Percentiles rank a stretch among this genome's conserved stretches.
Conservation (phyloP, 2,329 filamentous ascomycete species). For the Fusarium miscanthi region DNA sequence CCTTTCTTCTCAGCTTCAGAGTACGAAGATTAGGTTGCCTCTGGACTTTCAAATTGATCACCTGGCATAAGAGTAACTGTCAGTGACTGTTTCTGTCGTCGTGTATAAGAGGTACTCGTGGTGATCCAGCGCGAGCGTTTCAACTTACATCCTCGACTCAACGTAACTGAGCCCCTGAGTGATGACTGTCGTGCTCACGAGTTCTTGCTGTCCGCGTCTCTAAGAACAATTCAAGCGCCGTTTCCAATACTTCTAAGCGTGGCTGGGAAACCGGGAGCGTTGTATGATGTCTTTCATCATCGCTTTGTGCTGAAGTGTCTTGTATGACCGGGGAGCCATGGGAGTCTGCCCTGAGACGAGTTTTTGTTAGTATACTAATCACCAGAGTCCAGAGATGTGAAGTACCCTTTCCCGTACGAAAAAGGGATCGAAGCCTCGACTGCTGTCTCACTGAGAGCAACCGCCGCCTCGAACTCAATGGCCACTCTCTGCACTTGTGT, state of each 20-base stretch:
- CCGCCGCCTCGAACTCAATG: neutral
- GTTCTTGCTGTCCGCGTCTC: fast-evolving
- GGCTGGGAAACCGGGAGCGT: too few relatives aligned
- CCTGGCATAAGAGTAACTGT: neutral
- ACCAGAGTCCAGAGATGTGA: fast-evolving
- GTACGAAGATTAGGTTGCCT: fast-evolving
- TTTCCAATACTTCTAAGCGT: neutral
- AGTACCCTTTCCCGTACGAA: neutral
- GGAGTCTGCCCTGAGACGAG: neutral
- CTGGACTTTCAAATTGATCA: fast-evolving
- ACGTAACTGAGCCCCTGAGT: neutral
- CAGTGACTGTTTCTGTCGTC: neutral
- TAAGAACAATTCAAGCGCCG: neutral
- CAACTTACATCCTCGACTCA: neutral
- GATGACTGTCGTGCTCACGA: neutral
- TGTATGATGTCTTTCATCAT: neutral
- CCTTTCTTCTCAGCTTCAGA: neutral
- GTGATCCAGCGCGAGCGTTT: neutral
- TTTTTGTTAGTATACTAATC: neutral
- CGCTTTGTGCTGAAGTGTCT: neutral
- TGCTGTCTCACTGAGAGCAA: neutral
- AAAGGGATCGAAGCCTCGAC: too few relatives aligned
- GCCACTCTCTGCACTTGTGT: neutral
- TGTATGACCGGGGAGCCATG: too few relatives aligned
- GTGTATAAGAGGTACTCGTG: neutral